Evolutionary conservation across 2,329 filamentous ascomycete species (phyloP), one percentile per base, ranked within the genome.

Genomic region (Aspergillus ochraceus): DNA sequence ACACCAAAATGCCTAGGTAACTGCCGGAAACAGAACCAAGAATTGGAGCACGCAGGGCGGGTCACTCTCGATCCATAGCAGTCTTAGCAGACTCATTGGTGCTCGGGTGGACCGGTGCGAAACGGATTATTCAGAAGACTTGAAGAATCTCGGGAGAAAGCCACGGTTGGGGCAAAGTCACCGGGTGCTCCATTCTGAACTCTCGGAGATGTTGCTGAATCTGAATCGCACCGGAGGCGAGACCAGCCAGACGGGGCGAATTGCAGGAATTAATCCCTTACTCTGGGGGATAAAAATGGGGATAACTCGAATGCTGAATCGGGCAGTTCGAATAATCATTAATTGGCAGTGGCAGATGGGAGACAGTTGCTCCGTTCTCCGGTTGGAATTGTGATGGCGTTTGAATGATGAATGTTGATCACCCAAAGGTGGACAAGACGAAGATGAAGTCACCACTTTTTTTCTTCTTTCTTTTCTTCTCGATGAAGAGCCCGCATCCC

Each of bases 161-260:
- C 45, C 45, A 47, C 45, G 19, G 45, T 47, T 47, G 45, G 19
- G 45, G 45, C 45, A 47, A 47, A 24, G 22, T 20, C 19, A 24
- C 45, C 45, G 45, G 45, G 9, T 52, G 22, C 52, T 49, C 26
- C 49, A 22, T 55, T 46, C 19, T 5, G 36, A 42, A 20, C 51
- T 29, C 49, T 42, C 57, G 57, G 57, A 58, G 57, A 54, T 58
- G 57, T 58, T 58, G 52, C 57, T 58, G 24, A 54, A 58, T 42
- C 36, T 42, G 36, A 42, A 42, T 42, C 36, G 36, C 36, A 42
- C 36, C 36, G 36, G 36, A 17, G 36, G 36, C 36, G 17, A 42
- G 14, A 42, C 51, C 32, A 54, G 51, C 39, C 42, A 22, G 22
- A 45, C 29, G 32, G 49, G 17, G 36, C 24, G 26, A 29, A 2